Evolutionary conservation across 2,329 filamentous ascomycete genomes (phyloP), one percentile per base, ranked within the genome.

Genomic region (Chaetomiaceae sp.): DNA sequence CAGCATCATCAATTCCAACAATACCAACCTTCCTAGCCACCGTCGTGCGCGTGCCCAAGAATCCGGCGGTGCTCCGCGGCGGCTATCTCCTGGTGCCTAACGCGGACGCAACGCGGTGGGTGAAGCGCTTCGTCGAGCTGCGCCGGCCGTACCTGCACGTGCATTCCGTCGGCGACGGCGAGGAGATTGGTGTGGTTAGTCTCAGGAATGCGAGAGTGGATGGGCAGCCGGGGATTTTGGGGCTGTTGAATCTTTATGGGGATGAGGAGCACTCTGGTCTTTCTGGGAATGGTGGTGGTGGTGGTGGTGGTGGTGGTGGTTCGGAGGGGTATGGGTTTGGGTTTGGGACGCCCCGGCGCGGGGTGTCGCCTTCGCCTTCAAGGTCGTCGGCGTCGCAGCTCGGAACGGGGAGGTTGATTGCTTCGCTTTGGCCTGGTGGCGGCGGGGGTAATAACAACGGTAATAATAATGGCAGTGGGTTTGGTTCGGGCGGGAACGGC

Each of bases 61-160:
- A 93, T 60, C 81, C 85, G 1, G 82, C 81, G 38, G 78, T 93
- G 1, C 76, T 95, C 60, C 96, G 95, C 70, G 85, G 88, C 14
- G 91, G 91, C 14, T 95, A 93, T 67, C 79, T 99, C 14, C 76
- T 97, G 38, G 87, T 88, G 3, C 90, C 90, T 0, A 90, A 90
- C 63, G 85, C 83, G 49, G 85, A 88, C 48, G 88, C 85, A 31
- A 87, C 84, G 19, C 82, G 86, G 55, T 99, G 93, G 93, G 80
- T 93, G 23, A 89, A 91, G 61, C 85, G 92, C 37, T 97, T 95
- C 64, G 89, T 96, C 44, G 93, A 99, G 70, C 79, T 99, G 23
- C 82, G 93, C 27, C 80, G 87, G 46, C 93, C 93, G 0, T 99
- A 97, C 65, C 76, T 99, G 47, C 90, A 97, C 67, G 81, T 99